A percentile compares a stretch with the other conserved stretches of the same genome.
These are phyloP conservation scores for Pythium grandisporangium DNA, from an alignment of 352 stramenopile species.

Conservation along the genomic window DNA sequence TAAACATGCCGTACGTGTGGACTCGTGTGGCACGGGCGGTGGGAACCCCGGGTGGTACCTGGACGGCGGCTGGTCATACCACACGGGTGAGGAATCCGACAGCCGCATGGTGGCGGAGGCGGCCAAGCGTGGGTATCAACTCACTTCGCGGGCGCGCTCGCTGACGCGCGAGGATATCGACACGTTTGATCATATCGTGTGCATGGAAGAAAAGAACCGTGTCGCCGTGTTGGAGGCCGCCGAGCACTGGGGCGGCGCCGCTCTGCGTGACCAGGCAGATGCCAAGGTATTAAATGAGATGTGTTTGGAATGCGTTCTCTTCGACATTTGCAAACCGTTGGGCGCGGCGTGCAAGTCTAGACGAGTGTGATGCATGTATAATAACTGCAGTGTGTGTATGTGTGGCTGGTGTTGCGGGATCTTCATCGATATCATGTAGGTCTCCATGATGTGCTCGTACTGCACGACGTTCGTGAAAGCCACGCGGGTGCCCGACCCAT, in stretches of 20 bases:
- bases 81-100: conserved; percentile 80
- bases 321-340: no score
- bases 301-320: no score
- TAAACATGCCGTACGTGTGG: conserved; percentile 24
- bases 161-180: conserved; percentile 65
- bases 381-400: conserved; percentile 6
- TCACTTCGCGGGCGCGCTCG: conserved; percentile 73
- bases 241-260: conserved; percentile 62
- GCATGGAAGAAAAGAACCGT: conserved; percentile 85
- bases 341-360: no score
- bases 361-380: neutral
- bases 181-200: conserved; percentile 84
- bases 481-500: conserved; percentile 68
- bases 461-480: conserved; percentile 57
- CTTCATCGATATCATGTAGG: no score
- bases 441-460: conserved; percentile 79
- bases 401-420: conserved; percentile 3
- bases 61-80: conserved; percentile 72
- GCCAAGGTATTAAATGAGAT: no score
- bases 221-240: conserved; percentile 75
- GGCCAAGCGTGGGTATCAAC: conserved; percentile 69
- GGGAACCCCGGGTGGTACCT: conserved; percentile 76
- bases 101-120: conserved; percentile 80
- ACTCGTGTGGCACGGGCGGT: conserved; percentile 83
- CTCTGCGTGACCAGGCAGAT: conserved; percentile 34